These are phyloP conservation scores for Karstenula rhodostoma DNA, from an alignment of 2,329 filamentous ascomycete species.

Conservation along the genomic window DNA sequence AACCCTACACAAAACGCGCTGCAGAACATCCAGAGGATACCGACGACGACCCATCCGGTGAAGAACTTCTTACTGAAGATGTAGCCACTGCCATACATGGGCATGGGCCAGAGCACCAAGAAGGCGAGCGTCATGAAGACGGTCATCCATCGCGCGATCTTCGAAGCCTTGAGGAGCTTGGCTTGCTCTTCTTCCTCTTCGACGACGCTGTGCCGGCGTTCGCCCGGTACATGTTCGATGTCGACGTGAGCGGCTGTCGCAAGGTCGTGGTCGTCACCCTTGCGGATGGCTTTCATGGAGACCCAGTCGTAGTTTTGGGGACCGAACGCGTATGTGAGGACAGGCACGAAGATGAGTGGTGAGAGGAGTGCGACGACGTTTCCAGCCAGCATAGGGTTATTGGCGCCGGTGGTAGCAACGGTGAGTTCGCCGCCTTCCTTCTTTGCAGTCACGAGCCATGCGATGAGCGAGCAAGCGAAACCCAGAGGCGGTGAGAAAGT, in stretches of 20 bases:
- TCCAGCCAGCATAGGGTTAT: slow-evolving; percentile 82
- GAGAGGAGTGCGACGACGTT: slow-evolving; percentile 85
- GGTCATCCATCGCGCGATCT: slow-evolving; percentile 66
- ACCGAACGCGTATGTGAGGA: slow-evolving; percentile 77
- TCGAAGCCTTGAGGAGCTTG: slow-evolving; percentile 54
- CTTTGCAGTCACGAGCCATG: slow-evolving; percentile 80
- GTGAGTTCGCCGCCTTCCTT: slow-evolving; percentile 72
- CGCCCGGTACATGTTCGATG: slow-evolving; percentile 68
- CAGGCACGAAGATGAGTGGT: slow-evolving; percentile 75
- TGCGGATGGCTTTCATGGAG: slow-evolving; percentile 81
- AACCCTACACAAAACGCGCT: slow-evolving; percentile 77
- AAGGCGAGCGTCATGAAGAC: slow-evolving; percentile 73
- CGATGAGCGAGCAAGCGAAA: slow-evolving; percentile 72
- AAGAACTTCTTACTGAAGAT: slow-evolving; percentile 85
- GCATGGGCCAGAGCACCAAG: slow-evolving; percentile 89
- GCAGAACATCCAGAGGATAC: slow-evolving; percentile 80
- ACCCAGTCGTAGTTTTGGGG: slow-evolving; percentile 84
- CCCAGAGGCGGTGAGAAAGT: slow-evolving; percentile 74
- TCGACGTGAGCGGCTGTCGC: slow-evolving; percentile 70
- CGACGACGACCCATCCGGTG: slow-evolving; percentile 74
- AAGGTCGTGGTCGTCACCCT: slow-evolving; percentile 79
- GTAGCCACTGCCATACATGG: slow-evolving; percentile 84
- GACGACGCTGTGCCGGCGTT: slow-evolving; percentile 42
- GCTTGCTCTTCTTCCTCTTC: slow-evolving; percentile 55
- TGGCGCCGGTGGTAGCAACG: slow-evolving; percentile 80